Evolutionary conservation across 768 basidiomycete genomes (phyloP).

Genomic region (Amanita fuliginea): DNA sequence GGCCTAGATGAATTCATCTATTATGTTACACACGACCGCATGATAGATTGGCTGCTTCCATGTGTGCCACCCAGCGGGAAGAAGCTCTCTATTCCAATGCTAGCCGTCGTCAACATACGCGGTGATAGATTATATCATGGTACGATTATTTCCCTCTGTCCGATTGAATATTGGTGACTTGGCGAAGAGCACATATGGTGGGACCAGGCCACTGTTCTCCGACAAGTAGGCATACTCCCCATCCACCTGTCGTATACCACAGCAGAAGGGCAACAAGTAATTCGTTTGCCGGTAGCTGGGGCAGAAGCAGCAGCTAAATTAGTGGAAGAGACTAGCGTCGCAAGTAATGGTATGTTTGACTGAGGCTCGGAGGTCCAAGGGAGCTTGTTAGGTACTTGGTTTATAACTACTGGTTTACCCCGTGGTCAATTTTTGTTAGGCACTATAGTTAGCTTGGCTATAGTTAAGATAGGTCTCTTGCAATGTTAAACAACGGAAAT

Average conservation of each 20-base stretch:
- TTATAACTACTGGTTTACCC: background rate
- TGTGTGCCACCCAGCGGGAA: constrained; percentile 41
- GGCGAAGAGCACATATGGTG: constrained; percentile 32
- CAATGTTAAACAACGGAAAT: background rate
- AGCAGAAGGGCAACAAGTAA: constrained; percentile 10
- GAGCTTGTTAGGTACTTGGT: constrained; percentile 5
- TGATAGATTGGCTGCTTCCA: constrained; percentile 39
- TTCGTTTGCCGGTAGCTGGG: constrained; percentile 28
- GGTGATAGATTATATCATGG: constrained; percentile 28
- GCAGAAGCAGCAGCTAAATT: constrained; percentile 25
- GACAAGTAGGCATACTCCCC: constrained; percentile 25
- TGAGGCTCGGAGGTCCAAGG: constrained; percentile 10
- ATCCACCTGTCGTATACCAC: constrained; percentile 19
- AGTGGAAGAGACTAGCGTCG: constrained; percentile 23
- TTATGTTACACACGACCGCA: constrained; percentile 31
- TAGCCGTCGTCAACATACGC: constrained; percentile 43
- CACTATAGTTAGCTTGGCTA: no score
- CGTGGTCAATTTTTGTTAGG: background rate
- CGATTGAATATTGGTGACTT: background rate
- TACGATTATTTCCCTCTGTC: constrained; percentile 5
- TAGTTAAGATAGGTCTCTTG: background rate
- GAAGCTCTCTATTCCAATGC: constrained; percentile 38
- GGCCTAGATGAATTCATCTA: constrained; percentile 39
- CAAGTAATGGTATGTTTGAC: constrained; percentile 27
- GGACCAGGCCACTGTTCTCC: constrained; percentile 29